Evolutionary conservation across 2,329 filamentous ascomycete species (phyloP).

Genomic region (Byssothecium circinans): DNA sequence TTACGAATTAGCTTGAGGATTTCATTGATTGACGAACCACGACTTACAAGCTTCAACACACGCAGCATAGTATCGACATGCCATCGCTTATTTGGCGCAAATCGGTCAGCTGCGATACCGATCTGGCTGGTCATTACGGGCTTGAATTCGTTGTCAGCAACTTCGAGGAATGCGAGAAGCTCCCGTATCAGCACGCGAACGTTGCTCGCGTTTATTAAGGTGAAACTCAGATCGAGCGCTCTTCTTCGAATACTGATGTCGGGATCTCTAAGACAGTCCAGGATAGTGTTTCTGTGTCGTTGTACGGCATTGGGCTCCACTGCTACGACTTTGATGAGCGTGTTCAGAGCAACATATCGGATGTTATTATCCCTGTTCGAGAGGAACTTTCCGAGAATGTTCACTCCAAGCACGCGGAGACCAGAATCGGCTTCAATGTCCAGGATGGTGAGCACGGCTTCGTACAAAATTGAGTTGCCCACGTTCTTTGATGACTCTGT

Average conservation of each 20-base stretch:
- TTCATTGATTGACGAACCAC: not conserved
- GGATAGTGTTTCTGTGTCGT: slow-evolving; percentile 92
- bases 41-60: slow-evolving; percentile 71
- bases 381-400: slow-evolving; percentile 96
- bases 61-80: slow-evolving; percentile 97
- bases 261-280: slow-evolving; percentile 93
- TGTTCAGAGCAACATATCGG: slow-evolving; percentile 95
- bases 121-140: slow-evolving; percentile 98
- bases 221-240: slow-evolving; percentile 97
- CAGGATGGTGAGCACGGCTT: slow-evolving; percentile 93
- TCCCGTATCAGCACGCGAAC: slow-evolving; percentile 92
- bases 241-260: slow-evolving; percentile 96
- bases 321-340: slow-evolving; percentile 94
- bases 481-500: slow-evolving; percentile 98
- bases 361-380: slow-evolving; percentile 99
- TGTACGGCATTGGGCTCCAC: slow-evolving; percentile 98
- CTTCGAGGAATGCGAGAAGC: slow-evolving; percentile 90
- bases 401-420: slow-evolving; percentile 89
- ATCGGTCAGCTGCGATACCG: slow-evolving; percentile 93
- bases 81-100: slow-evolving; percentile 96
- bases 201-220: slow-evolving; percentile 94
- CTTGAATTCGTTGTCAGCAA: slow-evolving; percentile 98
- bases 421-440: slow-evolving; percentile 98
- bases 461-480: slow-evolving; percentile 96
- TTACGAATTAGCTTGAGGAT: slow-evolving; percentile 11